A percentile compares a stretch with the other conserved stretches of the same genome.
Conservation (phyloP, 73 alveolate species). For the Blepharisma stoltei region DNA sequence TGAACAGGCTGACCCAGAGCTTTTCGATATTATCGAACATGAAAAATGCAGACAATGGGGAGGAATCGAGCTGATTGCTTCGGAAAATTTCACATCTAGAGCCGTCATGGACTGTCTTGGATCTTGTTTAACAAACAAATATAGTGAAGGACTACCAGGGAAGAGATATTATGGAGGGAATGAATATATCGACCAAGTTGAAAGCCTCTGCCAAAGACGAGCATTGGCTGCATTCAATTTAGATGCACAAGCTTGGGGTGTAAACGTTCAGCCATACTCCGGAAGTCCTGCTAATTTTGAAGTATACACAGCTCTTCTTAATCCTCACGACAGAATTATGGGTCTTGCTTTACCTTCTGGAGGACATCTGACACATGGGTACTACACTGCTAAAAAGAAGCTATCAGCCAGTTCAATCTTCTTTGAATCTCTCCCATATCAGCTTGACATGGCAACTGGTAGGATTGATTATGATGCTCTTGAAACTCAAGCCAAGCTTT, state of each 20-base stretch:
- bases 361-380: conserved; percentile 95
- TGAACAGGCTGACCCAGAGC: conserved; percentile 55
- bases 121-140: conserved; percentile 83
- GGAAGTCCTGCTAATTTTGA: conserved; percentile 97
- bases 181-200: conserved; percentile 77
- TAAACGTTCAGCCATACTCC: conserved; percentile 90
- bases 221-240: conserved; percentile 86
- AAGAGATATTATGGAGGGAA: conserved; percentile 94
- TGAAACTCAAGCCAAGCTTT: conserved; percentile 66
- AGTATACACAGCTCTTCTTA: conserved; percentile 85
- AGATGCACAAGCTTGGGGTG: conserved; percentile 89
- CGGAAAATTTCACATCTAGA: conserved; percentile 77
- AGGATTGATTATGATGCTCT: conserved; percentile 82
- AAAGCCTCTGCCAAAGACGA: conserved; percentile 72
- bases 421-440: conserved; percentile 82
- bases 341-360: conserved; percentile 90
- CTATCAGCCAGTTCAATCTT: conserved; percentile 80
- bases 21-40: conserved; percentile 43
- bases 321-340: conserved; percentile 84
- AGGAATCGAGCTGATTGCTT: conserved; percentile 87
- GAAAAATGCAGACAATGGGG: conserved; percentile 70
- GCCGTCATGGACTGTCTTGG: conserved; percentile 86
- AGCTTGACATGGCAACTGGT: conserved; percentile 52
- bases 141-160: conserved; percentile 94
- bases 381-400: conserved; percentile 70